Base-by-base conservation (phyloP, 2,329 filamentous ascomycete genomes). In the Alternaria tenuissima region DNA sequence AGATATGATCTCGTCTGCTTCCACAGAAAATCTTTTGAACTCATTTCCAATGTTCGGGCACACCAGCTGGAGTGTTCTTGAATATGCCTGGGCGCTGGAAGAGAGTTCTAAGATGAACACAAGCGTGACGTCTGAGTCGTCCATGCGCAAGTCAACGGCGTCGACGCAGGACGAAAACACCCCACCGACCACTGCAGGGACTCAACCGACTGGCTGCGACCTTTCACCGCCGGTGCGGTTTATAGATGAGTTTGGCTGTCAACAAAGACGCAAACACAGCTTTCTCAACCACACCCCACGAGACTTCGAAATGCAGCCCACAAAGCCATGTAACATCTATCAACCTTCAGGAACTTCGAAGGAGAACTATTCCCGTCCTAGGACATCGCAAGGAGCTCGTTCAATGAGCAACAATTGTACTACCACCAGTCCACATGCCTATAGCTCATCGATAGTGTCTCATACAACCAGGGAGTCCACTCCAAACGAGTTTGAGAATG, bases 271-370 rank as follows among this genome's bases (percentile, higher is more conserved):
- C 12, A 71, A 68, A 56, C 72, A 70, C 24, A 72, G 61, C n/a
- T 77, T 76, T 49, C 65, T 76, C 39, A 77, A 78, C 51, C 74
- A 77, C 53, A 78, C 74, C 7, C 75, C 75, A 30, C 67, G 74
- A 36, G 57, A 62, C 41, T 72, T 71, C 52, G 75, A 76, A 48
- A 61, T 73, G 58, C 60, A 59, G 14, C 57, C 68, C 7, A 54
- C 66, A 24, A 66, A 63, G 36, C 57, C 52, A 24, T 39, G 66
- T 18, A 67, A 72, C 26, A 60, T 65, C 11, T 67, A 66, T 43
- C 63, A 61, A 18, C 58, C 65, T 28, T 66, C 66, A 16, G 54
- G 47, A 34, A 55, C 57, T 59, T 66, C 66, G 4, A 63, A 55
- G 22, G 71, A 70, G 24, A 71, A 69, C 43, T 66, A 66, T 43